A percentile compares a stretch with the other conserved stretches of the same genome.
Conservation (phyloP, 164 flowering plant species). For the Litsea cubeba region DNA sequence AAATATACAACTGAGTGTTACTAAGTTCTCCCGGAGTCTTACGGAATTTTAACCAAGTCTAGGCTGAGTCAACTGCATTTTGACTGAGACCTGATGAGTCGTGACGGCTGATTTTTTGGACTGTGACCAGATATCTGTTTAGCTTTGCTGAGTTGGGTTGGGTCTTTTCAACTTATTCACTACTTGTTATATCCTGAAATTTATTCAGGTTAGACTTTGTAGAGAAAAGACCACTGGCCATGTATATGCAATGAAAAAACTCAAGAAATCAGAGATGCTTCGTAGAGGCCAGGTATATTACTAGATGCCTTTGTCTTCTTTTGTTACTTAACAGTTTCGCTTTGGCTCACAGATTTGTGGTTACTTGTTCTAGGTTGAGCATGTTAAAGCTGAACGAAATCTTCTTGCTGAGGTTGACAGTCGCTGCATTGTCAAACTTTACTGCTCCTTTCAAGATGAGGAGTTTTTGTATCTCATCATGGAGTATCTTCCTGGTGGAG, state of each 20-base stretch:
- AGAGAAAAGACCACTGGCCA: conserved; percentile 34
- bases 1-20: too few relatives aligned
- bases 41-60: too few relatives aligned
- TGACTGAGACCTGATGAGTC: too few relatives aligned
- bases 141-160: too few relatives aligned
- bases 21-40: too few relatives aligned
- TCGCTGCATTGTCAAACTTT: conserved; percentile 45
- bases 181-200: neutral
- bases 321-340: neutral
- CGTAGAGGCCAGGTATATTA: conserved; percentile 36
- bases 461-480: conserved; percentile 46
- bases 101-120: too few relatives aligned
- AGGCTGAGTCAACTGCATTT: too few relatives aligned
- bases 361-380: conserved; percentile 37
- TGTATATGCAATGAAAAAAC: conserved; percentile 41
- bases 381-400: conserved; percentile 54
- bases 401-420: conserved; percentile 56
- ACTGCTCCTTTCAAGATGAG: conserved; percentile 51
- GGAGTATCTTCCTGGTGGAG: conserved; percentile 60
- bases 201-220: conserved; percentile 32
- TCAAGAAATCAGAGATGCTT: conserved; percentile 40
- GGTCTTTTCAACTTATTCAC: too few relatives aligned
- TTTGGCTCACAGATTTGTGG: neutral
- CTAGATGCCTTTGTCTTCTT: neutral
- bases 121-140: too few relatives aligned